phyloP scores from a whole-genome alignment of 441 rosid genomes.

The Corymbia citriodora region DNA sequence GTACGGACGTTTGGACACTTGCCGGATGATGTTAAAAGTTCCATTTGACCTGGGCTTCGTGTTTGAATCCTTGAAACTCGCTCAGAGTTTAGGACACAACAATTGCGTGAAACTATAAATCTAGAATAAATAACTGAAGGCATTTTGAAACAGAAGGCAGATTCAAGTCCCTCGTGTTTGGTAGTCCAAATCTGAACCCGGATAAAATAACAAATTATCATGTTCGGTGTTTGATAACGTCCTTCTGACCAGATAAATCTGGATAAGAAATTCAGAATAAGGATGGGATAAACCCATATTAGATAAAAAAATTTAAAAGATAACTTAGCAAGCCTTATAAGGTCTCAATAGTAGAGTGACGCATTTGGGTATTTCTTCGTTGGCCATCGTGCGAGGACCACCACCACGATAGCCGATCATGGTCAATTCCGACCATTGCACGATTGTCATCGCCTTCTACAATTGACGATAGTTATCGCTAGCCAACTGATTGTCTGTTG shows the following conservation, averaged over 20 bases:
- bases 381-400: not conserved
- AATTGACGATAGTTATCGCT: not conserved
- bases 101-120: not conserved
- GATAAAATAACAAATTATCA: not conserved
- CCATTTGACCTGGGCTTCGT: not conserved
- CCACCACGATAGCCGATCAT: not conserved
- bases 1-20: not conserved
- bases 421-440: not conserved
- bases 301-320: not conserved
- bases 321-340: not conserved
- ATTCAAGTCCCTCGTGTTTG: not conserved
- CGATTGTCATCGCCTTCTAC: not conserved
- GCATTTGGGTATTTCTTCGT: not conserved
- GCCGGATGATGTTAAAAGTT: not conserved
- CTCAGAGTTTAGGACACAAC: not conserved
- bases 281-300: not conserved
- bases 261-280: not conserved
- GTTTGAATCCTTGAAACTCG: not conserved
- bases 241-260: fast-evolving
- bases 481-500: not conserved
- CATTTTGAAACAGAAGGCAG: not conserved
- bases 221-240: not conserved
- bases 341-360: not conserved
- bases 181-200: not conserved
- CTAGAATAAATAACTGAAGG: not conserved